Percentiles rank a stretch among this genome's conserved stretches.
Evolutionary conservation across 2,329 filamentous ascomycete species (phyloP).

Genomic region (Phaeosphaeriaceae sp.): DNA sequence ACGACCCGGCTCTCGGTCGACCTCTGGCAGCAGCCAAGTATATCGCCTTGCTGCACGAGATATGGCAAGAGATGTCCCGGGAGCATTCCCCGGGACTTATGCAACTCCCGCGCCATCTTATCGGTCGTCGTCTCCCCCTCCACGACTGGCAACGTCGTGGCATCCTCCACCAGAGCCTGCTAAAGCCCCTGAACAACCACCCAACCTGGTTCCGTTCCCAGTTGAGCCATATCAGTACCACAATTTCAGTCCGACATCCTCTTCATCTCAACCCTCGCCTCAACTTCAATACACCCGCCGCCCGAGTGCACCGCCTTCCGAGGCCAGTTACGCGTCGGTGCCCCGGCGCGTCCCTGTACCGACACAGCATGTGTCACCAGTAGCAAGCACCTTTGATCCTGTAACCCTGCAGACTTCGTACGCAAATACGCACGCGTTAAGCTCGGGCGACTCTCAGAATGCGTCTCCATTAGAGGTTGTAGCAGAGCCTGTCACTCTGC

Average conservation of each 20-base stretch:
- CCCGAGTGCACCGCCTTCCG: slow-evolving; percentile 29
- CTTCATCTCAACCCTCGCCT: slow-evolving; percentile 29
- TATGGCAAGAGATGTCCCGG: slow-evolving; percentile 43
- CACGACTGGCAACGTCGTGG: slow-evolving; percentile 26
- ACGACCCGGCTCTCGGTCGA: slow-evolving; percentile 54
- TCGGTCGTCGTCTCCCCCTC: slow-evolving; percentile 28
- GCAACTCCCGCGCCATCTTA: slow-evolving; percentile 36
- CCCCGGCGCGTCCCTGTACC: slow-evolving; percentile 48
- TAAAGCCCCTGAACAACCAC: slow-evolving; percentile 24
- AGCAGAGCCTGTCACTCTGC: slow-evolving; percentile 15
- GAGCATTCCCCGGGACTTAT: slow-evolving; percentile 48
- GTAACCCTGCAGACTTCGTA: slow-evolving; percentile 13
- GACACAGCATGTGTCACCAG: slow-evolving; percentile 20
- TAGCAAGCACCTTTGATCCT: slow-evolving; percentile 31
- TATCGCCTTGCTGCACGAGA: slow-evolving; percentile 38
- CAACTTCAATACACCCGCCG: slow-evolving; percentile 39
- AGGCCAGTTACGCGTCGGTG: slow-evolving; percentile 35
- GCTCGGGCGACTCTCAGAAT: slow-evolving; percentile 14
- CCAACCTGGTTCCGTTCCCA: slow-evolving; percentile 37
- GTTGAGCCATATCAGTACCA: slow-evolving; percentile 45
- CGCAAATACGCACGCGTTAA: slow-evolving; percentile 14
- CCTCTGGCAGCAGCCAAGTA: slow-evolving; percentile 32
- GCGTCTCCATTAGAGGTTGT: slow-evolving; percentile 20
- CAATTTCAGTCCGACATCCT: slow-evolving; percentile 30
- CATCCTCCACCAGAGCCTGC: slow-evolving; percentile 23